Base-by-base conservation (phyloP, 768 basidiomycete genomes). In the Suillus americanus region DNA sequence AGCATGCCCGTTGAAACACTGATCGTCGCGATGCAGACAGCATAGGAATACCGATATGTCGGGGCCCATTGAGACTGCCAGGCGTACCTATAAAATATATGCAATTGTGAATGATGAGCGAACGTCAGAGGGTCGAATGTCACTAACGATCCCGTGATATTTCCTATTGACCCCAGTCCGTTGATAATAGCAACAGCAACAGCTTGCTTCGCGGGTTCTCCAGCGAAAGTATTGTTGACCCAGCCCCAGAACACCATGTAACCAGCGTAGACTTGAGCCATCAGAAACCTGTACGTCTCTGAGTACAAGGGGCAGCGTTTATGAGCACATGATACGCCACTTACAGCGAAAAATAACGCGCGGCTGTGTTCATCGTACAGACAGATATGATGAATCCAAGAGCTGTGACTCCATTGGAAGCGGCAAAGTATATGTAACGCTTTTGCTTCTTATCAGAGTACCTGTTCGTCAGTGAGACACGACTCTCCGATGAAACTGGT, bases 151-250 rank as follows among this genome's bases (percentile, higher is more conserved):
- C 93, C 94, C 48, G 86, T 77, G 43, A 95, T 81, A 77, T 94
- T 95, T 1, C 93, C 94, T 5, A 91, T 80, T 70, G 91, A 88
- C 10, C 88, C 89, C 71, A 92, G 85, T 50, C 86, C 85, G 73
- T 94, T 92, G 69, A 93, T 86, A 59, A 90, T 75, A 1, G 92
- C 92, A 45, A 95, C 79, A 14, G 89, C 88, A 18, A 94, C 89
- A 6, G 92, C 90, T 14, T 92, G 87, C 74, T 94, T 95, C 25
- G 88, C 85, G 2, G 92, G 86, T 18, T 92, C 88, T 23, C 88
- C 85, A 28, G 91, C 86, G 74, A 95, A 80, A 12, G 81, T 78
- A 64, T 80, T 83, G 48, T 79, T 79, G 62, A 84, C 77, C 84
- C 81, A 82, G 12, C 80, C 75, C 70, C 61, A 66, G 43, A 90